Percentiles rank a stretch among this genome's conserved stretches.
Evolutionary conservation across 2,329 filamentous ascomycete species (phyloP).

Genomic region (Paramyrothecium roridum): DNA sequence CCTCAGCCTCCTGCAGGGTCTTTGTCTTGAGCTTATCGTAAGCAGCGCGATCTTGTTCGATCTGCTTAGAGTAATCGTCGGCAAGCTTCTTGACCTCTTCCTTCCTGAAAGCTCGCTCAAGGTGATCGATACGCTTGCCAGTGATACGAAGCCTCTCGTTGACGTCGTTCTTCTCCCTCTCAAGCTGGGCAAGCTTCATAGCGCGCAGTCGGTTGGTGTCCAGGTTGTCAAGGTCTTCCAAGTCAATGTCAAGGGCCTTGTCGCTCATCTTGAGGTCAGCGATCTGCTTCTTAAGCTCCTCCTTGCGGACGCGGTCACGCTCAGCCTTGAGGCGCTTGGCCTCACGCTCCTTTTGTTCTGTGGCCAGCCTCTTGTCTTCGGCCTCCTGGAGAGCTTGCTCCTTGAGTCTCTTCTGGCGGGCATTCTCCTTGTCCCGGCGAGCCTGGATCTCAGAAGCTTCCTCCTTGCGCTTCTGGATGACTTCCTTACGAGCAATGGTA

Average conservation of each 20-base stretch:
- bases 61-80: slow-evolving; percentile 81
- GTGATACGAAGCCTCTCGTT: slow-evolving; percentile 88
- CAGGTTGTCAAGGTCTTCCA: slow-evolving; percentile 79
- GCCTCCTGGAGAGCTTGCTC: slow-evolving; percentile 87
- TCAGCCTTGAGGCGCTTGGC: slow-evolving; percentile 82
- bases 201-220: slow-evolving; percentile 88
- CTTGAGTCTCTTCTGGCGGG: slow-evolving; percentile 79
- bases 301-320: slow-evolving; percentile 83
- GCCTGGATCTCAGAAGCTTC: slow-evolving; percentile 86
- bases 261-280: slow-evolving; percentile 86
- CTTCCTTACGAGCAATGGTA: slow-evolving; percentile 77
- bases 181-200: slow-evolving; percentile 91
- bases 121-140: slow-evolving; percentile 92
- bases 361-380: slow-evolving; percentile 82
- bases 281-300: slow-evolving; percentile 90
- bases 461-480: slow-evolving; percentile 97
- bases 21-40: slow-evolving; percentile 78
- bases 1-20: slow-evolving; percentile 75
- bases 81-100: slow-evolving; percentile 91
- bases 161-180: slow-evolving; percentile 96
- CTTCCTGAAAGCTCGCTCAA: slow-evolving; percentile 94
- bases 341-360: slow-evolving; percentile 90
- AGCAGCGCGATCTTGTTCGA: slow-evolving; percentile 70
- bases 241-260: slow-evolving; percentile 72
- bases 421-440: slow-evolving; percentile 88